phyloP scores from a whole-genome alignment of 495 filamentous ascomycete genomes.

The Xylaria longipes region DNA sequence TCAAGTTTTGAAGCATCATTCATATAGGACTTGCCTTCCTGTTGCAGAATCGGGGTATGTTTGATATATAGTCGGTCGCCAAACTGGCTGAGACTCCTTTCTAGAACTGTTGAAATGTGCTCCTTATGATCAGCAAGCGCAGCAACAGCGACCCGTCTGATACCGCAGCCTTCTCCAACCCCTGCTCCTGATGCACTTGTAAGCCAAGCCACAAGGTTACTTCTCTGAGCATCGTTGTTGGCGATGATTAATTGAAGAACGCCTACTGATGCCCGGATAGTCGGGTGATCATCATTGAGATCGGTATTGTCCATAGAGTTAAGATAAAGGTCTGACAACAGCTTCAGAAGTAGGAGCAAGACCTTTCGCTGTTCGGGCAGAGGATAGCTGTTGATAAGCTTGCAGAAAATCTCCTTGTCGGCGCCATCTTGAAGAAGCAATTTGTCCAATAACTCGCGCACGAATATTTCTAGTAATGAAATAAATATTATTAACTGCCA shows the following conservation, averaged over 20 bases:
- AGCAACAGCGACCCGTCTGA: constrained; percentile 71
- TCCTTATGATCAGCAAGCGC: constrained; percentile 61
- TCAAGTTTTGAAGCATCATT: background rate
- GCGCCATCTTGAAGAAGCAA: constrained; percentile 52
- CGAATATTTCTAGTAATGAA: constrained; percentile 57
- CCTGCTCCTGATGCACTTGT: constrained; percentile 68
- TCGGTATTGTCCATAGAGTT: constrained; percentile 37
- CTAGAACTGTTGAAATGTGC: constrained; percentile 62
- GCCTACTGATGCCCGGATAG: constrained; percentile 57
- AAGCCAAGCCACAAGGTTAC: constrained; percentile 72
- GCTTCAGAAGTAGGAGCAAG: constrained; percentile 62
- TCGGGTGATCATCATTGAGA: constrained; percentile 39
- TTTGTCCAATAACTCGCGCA: constrained; percentile 55
- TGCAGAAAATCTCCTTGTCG: constrained; percentile 40
- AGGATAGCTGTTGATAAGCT: constrained; percentile 57
- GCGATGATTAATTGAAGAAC: constrained; percentile 50
- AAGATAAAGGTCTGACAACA: constrained; percentile 64
- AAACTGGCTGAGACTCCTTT: constrained; percentile 74
- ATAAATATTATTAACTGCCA: constrained; percentile 18
- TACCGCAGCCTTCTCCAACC: constrained; percentile 63
- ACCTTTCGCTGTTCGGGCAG: constrained; percentile 64
- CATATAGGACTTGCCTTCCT: constrained; percentile 72
- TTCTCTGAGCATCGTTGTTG: constrained; percentile 46
- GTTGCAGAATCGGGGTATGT: constrained; percentile 78
- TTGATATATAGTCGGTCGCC: constrained; percentile 87